Base-by-base conservation (phyloP, 2,329 filamentous ascomycete species). In the Gnomoniopsis sp. region DNA sequence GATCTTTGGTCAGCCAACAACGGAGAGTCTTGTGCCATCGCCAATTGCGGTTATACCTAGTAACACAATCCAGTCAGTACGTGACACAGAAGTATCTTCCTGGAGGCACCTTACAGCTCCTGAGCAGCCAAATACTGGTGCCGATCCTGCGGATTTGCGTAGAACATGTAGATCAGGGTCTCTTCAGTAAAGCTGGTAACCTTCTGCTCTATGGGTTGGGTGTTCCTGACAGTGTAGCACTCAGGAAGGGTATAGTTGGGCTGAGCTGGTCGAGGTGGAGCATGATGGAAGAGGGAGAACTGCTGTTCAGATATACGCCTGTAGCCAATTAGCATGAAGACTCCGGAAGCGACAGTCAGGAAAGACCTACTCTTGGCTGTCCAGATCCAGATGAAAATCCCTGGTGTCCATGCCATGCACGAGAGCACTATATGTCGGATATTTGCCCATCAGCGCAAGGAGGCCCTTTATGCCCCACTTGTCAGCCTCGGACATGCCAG, bases 141-240 rank as follows among this genome's bases (percentile, higher is more conserved):
- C 38, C 81, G 68, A 65, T 88, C 85, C 48, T 80, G 77, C 8
- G 86, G 83, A 60, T 83, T 86, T 71, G 82, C 86, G 70, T 88
- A 88, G 67, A 88, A 88, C 63, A 88, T 88, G 79, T 83, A 87
- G 70, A 88, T 84, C 50, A 88, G 72, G 0, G 86, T 87, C 71
- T 88, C 86, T 63, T 88, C 86, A 64, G 87, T 88, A 71, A 88
- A 88, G 63, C 81, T 87, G 44, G 77, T 77, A 51, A 88, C 85
- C 70, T 88, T 88, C 65, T 79, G 84, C 62, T 88, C 84, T 54
- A 88, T 80, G 2, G 83, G 79, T 63, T 86, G 84, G 26, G 87
- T 84, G 62, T 88, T 88, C 62, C 80, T 85, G 36, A 88, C 86
- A 55, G 79, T 82, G 67, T 88, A 88, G 70, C 86, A 88, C 49